Evolutionary conservation across 768 basidiomycete species (phyloP).

Genomic region (Agrocybe pediades): DNA sequence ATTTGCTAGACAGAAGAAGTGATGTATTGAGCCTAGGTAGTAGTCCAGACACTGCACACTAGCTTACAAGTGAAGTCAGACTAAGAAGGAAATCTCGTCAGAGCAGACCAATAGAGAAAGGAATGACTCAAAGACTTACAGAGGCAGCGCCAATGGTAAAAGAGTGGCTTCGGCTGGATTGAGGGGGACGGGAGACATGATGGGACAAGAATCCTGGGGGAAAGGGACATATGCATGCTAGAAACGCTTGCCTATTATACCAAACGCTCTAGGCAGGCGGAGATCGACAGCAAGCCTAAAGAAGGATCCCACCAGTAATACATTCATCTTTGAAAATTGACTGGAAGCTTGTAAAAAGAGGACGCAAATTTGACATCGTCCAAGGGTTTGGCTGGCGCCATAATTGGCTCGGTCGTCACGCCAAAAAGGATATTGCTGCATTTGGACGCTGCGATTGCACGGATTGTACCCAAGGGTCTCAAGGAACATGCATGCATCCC

Average conservation of each 20-base stretch:
- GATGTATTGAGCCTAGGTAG: no score
- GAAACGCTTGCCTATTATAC: constrained; percentile 11
- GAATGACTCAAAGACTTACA: constrained; percentile 7
- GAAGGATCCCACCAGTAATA: background rate
- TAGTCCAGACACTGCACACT: no score
- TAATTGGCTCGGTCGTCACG: constrained; percentile 8
- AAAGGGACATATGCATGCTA: background rate
- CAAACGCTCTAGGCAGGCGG: background rate
- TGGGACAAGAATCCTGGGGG: constrained; percentile 2
- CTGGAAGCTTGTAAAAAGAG: constrained; percentile 6
- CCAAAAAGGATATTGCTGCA: constrained; percentile 15
- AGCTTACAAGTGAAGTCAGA: constrained; percentile 13
- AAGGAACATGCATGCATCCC: constrained; percentile 11
- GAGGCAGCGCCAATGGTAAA: constrained; percentile 4
- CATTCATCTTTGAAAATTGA: constrained; percentile 5
- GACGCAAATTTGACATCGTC: constrained; percentile 9
- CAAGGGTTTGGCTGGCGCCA: constrained; percentile 5
- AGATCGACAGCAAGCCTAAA: constrained; percentile 7
- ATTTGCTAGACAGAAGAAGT: constrained; percentile 19
- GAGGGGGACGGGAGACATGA: constrained; percentile 9
- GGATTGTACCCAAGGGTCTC: background rate
- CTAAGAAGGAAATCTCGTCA: background rate
- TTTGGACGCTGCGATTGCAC: constrained; percentile 2
- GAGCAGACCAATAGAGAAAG: background rate
- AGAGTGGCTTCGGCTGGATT: constrained; percentile 6